A percentile compares a stretch with the other conserved stretches of the same genome.
Conservation (phyloP, 2,329 filamentous ascomycete species). For the Aspergillus quadrilineatus region DNA sequence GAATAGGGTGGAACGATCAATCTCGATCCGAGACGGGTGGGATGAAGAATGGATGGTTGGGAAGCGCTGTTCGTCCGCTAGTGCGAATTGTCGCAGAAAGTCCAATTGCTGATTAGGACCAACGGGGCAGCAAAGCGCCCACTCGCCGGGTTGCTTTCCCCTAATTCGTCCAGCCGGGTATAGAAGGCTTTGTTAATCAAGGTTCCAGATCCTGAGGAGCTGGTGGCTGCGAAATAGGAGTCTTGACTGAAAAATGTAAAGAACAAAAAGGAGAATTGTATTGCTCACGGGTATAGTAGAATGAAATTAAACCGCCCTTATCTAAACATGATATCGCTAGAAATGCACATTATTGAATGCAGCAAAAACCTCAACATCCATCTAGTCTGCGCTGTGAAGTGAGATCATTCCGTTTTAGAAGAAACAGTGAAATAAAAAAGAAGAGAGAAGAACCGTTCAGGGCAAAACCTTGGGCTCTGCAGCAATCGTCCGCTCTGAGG, state of each 20-base stretch:
- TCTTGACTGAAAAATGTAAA: background rate
- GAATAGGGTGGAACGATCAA: background rate
- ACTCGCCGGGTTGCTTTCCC: too few relatives aligned
- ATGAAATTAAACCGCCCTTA: background rate
- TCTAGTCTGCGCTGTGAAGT: background rate
- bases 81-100: too few relatives aligned
- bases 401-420: background rate
- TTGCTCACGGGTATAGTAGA: background rate
- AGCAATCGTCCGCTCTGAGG: background rate
- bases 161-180: too few relatives aligned
- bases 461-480: constrained; percentile 1
- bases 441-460: background rate
- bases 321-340: background rate
- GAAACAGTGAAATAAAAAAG: background rate
- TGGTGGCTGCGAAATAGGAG: too few relatives aligned
- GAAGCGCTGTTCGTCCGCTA: background rate
- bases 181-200: too few relatives aligned
- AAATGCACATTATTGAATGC: background rate
- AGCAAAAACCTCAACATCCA: background rate
- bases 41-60: background rate
- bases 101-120: too few relatives aligned
- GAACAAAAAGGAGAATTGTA: background rate
- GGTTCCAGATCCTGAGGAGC: too few relatives aligned
- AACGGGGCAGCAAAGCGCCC: too few relatives aligned
- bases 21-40: background rate